Evolutionary conservation across 306 rosid genomes (phyloP).

Genomic region (Pyrus betulifolia): DNA sequence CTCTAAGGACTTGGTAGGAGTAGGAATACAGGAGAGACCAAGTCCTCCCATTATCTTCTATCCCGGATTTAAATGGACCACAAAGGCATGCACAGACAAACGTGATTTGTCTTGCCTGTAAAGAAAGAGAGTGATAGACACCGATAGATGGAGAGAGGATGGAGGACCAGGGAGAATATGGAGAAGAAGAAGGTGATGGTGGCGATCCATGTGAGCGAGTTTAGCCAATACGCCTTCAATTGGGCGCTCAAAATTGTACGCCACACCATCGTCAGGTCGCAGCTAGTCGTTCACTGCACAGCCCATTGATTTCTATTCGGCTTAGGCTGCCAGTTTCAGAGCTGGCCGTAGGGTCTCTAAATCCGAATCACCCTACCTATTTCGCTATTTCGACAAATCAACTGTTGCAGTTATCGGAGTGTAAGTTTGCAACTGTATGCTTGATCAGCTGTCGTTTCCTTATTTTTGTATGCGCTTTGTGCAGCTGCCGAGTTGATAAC

Average conservation of each 20-base stretch:
- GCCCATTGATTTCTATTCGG: constrained; percentile 12
- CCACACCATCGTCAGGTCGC: constrained; percentile 11
- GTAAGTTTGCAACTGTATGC: not conserved
- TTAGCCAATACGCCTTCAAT: constrained; percentile 20
- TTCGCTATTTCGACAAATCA: too few species aligned
- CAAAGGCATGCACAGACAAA: not conserved
- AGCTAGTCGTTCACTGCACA: constrained; percentile 23
- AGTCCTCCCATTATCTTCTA: not conserved
- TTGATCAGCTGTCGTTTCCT: not conserved
- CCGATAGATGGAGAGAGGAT: not conserved
- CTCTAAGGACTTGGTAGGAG: not conserved
- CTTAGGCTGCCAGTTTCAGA: constrained; percentile 15
- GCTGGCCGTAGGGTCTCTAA: constrained; percentile 11
- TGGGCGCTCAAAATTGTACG: constrained; percentile 20
- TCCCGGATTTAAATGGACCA: not conserved
- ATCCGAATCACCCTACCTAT: not conserved
- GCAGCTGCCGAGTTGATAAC: constrained; percentile 21
- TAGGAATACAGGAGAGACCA: not conserved
- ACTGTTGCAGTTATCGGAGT: too few species aligned
- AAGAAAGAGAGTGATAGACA: not conserved
- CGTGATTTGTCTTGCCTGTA: not conserved
- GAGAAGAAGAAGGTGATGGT: constrained; percentile 27
- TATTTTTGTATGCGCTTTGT: not conserved
- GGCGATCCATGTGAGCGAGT: constrained; percentile 24
- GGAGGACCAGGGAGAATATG: not conserved